Evolutionary conservation across 2,329 filamentous ascomycete species (phyloP).

Genomic region (Lithohypha guttulata): DNA sequence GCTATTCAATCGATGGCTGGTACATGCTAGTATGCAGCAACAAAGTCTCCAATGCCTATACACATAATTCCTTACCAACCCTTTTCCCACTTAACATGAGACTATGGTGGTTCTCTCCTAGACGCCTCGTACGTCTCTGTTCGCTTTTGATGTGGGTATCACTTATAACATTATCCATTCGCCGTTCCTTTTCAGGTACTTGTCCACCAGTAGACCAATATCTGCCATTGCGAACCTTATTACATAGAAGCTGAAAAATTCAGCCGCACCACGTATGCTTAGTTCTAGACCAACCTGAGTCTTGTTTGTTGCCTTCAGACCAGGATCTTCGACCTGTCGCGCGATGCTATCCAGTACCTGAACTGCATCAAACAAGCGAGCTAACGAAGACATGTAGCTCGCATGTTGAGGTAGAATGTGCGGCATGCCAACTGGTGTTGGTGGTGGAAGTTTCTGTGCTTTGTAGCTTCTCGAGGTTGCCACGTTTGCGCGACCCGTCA

Average conservation of each 20-base stretch:
- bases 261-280: slow-evolving; percentile 81
- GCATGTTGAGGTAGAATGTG: slow-evolving; percentile 43
- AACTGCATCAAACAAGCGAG: slow-evolving; percentile 81
- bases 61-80: too few species aligned
- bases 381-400: slow-evolving; percentile 83
- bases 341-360: slow-evolving; percentile 89
- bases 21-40: too few species aligned
- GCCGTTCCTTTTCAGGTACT: slow-evolving; percentile 90
- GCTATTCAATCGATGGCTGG: too few species aligned
- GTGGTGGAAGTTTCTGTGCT: slow-evolving; percentile 47
- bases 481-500: slow-evolving; percentile 52
- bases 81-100: too few species aligned
- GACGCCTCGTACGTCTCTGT: too few species aligned
- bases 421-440: slow-evolving; percentile 67
- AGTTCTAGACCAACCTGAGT: slow-evolving; percentile 93
- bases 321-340: slow-evolving; percentile 89
- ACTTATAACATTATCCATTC: slow-evolving; percentile 74
- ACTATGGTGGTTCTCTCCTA: too few species aligned
- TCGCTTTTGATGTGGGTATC: too few species aligned
- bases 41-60: too few species aligned
- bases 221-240: slow-evolving; percentile 91
- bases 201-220: slow-evolving; percentile 75
- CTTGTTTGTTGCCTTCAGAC: slow-evolving; percentile 78
- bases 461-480: slow-evolving; percentile 48
- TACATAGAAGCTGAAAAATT: slow-evolving; percentile 96